phyloP scores from a whole-genome alignment of 495 filamentous ascomycete species.

The Lentithecium fluviatile region DNA sequence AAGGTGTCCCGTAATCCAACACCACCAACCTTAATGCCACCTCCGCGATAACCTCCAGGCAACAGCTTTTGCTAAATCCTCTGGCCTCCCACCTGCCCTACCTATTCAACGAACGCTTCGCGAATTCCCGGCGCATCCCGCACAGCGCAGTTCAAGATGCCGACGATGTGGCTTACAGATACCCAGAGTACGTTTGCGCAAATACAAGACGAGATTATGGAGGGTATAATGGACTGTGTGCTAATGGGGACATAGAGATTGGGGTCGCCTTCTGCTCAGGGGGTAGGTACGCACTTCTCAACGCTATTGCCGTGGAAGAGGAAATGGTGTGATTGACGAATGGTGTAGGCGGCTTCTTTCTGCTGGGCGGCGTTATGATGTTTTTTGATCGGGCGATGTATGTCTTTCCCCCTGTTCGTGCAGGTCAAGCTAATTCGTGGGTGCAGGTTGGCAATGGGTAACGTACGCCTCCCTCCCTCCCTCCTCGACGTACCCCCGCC shows the following conservation, averaged over 20 bases:
- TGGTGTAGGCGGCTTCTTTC: constrained; percentile 74
- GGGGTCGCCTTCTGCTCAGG: constrained; percentile 94
- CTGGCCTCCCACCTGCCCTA: not conserved
- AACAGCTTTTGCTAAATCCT: constrained; percentile 1
- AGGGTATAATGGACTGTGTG: not conserved
- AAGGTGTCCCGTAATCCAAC: not conserved
- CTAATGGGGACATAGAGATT: constrained; percentile 62
- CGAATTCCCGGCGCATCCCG: not conserved
- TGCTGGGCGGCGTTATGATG: constrained; percentile 86
- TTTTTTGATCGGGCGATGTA: constrained; percentile 97
- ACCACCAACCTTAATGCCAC: not conserved
- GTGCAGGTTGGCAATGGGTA: constrained; percentile 79
- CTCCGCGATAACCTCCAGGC: constrained; percentile 5
- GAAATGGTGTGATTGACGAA: not conserved
- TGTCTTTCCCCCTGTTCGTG: constrained; percentile 29
- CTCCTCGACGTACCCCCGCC: not conserved
- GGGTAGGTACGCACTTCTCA: constrained; percentile 61
- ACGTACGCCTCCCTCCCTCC: constrained; percentile 51
- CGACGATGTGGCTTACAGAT: constrained; percentile 92
- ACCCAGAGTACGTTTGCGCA: constrained; percentile 72
- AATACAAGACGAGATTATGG: not conserved
- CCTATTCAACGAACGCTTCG: not conserved
- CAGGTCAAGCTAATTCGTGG: constrained; percentile 26
- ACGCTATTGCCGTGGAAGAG: not conserved
- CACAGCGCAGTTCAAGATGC: constrained; percentile 48